Conservation (phyloP, 352 stramenopile genomes). For the Globisporangium ultimum region DNA sequence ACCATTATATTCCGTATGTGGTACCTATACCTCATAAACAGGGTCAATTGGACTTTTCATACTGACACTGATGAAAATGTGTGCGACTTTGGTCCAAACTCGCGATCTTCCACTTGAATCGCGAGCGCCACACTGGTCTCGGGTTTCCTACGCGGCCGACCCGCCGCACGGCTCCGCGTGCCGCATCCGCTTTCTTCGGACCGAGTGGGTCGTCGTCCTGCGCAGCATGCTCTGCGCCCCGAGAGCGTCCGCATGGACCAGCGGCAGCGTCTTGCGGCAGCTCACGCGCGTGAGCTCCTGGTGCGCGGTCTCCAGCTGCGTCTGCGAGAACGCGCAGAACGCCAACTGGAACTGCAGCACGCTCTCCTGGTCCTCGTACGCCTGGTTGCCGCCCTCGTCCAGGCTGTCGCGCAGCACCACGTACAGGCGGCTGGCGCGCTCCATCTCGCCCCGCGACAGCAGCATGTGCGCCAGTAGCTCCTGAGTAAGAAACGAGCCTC, state of each 20-base stretch:
- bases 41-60: too few relatives aligned
- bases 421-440: conserved; percentile 17
- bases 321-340: conserved; percentile 23
- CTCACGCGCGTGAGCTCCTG: conserved; percentile 8
- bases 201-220: background rate
- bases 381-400: conserved; percentile 2
- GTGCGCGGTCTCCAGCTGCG: conserved; percentile 7
- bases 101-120: background rate
- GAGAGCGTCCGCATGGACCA: conserved; percentile 12
- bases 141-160: background rate
- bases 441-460: conserved; percentile 18
- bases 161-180: background rate
- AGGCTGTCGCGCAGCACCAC: background rate
- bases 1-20: too few relatives aligned
- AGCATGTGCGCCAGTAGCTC: conserved; percentile 46
- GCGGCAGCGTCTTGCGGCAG: conserved; percentile 8
- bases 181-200: background rate
- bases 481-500: conserved; percentile 8
- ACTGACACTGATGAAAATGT: too few relatives aligned
- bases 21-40: too few relatives aligned
- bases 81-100: background rate
- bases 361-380: conserved; percentile 17
- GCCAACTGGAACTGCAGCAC: conserved; percentile 30
- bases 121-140: too few relatives aligned
- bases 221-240: background rate